phyloP scores from a whole-genome alignment of 2,329 filamentous ascomycete genomes.

The Fusarium graminum region DNA sequence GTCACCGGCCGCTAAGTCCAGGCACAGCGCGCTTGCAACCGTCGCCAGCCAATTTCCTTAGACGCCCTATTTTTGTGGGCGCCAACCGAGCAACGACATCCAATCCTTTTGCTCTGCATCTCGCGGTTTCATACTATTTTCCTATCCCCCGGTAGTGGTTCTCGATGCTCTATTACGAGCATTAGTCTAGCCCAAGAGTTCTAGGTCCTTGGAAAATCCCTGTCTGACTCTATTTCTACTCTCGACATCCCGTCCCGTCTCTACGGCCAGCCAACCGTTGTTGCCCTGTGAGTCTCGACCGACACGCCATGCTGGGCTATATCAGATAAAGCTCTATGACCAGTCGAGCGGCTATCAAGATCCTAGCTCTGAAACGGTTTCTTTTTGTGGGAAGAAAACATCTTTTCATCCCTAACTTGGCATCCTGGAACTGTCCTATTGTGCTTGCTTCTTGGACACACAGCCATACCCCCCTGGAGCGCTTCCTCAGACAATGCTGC shows the following conservation, averaged over 20 bases:
- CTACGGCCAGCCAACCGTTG: constrained; percentile 29
- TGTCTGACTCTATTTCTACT: constrained; percentile 16
- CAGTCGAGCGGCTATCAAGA: constrained; percentile 45
- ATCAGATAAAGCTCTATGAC: constrained; percentile 13
- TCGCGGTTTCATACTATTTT: constrained; percentile 26
- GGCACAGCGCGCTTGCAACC: constrained; percentile 44
- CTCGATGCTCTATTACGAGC: constrained; percentile 5
- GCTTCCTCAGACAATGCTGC: constrained; percentile 38
- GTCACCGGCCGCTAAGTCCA: constrained; percentile 7
- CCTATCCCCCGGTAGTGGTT: constrained; percentile 12
- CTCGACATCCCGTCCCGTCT: constrained; percentile 6
- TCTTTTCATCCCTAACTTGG: constrained; percentile 5
- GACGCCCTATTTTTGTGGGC: constrained; percentile 36
- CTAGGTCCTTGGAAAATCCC: constrained; percentile 16
- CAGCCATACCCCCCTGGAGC: constrained; percentile 28
- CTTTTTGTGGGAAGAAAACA: constrained; percentile 16
- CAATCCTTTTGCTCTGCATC: constrained; percentile 32
- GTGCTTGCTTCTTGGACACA: constrained; percentile 16
- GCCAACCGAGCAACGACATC: constrained; percentile 37
- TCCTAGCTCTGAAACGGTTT: constrained; percentile 36
- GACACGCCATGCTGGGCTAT: constrained; percentile 14
- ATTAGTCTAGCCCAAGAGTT: constrained; percentile 23
- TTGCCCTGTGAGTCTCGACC: constrained; percentile 26
- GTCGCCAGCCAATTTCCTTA: constrained; percentile 40
- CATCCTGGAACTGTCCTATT: constrained; percentile 7